phyloP scores from a whole-genome alignment of 805 yeast genomes.

The Alloascoidea hylecoeti region DNA sequence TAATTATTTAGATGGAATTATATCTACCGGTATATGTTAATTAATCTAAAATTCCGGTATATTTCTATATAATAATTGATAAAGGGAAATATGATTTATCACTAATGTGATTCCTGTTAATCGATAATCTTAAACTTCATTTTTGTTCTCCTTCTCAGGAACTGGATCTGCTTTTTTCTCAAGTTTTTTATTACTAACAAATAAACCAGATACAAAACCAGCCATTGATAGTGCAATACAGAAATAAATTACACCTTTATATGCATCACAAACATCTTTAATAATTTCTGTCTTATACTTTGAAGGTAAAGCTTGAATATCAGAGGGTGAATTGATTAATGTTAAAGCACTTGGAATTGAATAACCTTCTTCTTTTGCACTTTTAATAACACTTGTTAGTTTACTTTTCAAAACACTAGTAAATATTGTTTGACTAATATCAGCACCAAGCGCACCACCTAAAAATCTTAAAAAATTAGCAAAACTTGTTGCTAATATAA shows the following conservation, averaged over 20 bases:
- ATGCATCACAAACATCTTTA: constrained; percentile 8
- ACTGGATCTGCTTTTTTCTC: too few species aligned
- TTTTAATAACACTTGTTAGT: constrained; percentile 3
- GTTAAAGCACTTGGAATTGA: constrained; percentile 6
- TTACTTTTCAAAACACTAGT: constrained; percentile 13
- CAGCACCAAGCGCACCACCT: constrained; percentile 32
- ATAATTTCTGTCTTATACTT: constrained; percentile 4
- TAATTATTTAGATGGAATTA: too few species aligned
- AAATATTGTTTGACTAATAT: constrained; percentile 27
- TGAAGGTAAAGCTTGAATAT: constrained; percentile 6
- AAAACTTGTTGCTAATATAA: constrained; percentile 31
- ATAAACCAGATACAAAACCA: constrained; percentile 6
- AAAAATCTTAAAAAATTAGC: constrained; percentile 28
- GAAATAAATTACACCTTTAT: constrained; percentile 8
- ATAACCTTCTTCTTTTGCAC: constrained; percentile 6
- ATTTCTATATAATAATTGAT: too few species aligned
- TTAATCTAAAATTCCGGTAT: too few species aligned
- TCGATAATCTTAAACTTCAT: too few species aligned
- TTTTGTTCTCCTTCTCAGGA: too few species aligned
- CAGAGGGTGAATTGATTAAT: constrained; percentile 8
- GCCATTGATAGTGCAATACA: constrained; percentile 6
- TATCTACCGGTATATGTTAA: too few species aligned
- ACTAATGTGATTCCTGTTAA: too few species aligned
- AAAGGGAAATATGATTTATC: too few species aligned
- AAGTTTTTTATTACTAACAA: constrained; percentile 8